phyloP scores from a whole-genome alignment of 371 early-diverging fungal species.

The Mucor racemosus region DNA sequence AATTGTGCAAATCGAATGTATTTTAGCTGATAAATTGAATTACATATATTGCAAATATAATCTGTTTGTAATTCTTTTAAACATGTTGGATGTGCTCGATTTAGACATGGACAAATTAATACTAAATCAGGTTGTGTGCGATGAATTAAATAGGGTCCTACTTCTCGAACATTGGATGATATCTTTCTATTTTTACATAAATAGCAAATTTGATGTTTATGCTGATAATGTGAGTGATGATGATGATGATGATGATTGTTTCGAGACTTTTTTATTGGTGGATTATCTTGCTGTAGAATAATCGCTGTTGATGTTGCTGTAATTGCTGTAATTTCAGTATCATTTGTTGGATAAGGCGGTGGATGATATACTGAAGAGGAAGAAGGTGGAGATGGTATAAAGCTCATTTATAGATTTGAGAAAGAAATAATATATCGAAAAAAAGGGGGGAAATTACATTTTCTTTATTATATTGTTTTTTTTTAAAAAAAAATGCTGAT shows the following conservation, averaged over 20 bases:
- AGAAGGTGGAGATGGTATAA: background rate
- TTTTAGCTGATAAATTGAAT: slow-evolving; percentile 27
- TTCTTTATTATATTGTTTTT: background rate
- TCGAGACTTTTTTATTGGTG: background rate
- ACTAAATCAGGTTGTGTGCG: slow-evolving; percentile 16
- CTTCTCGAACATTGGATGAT: background rate
- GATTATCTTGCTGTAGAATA: background rate
- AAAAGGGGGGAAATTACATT: background rate
- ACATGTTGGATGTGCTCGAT: slow-evolving; percentile 35
- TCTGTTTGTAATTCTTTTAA: slow-evolving; percentile 15
- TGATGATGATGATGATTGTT: background rate
- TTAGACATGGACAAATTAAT: slow-evolving; percentile 22
- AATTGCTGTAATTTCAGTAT: background rate
- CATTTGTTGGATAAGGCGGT: slow-evolving; percentile 6
- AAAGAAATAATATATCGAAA: too few species aligned
- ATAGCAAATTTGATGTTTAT: slow-evolving; percentile 2
- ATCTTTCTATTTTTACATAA: slow-evolving; percentile 8
- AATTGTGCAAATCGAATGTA: slow-evolving; percentile 19
- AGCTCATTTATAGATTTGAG: background rate
- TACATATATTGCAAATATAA: slow-evolving; percentile 29
- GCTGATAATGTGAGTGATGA: background rate
- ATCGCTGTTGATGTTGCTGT: background rate
- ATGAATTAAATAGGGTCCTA: slow-evolving; percentile 32
- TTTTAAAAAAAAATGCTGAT: slow-evolving; percentile 7
- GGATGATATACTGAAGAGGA: slow-evolving; percentile 6